phyloP scores from a whole-genome alignment of 768 basidiomycete species.

The Boletus pseudopeckii region DNA sequence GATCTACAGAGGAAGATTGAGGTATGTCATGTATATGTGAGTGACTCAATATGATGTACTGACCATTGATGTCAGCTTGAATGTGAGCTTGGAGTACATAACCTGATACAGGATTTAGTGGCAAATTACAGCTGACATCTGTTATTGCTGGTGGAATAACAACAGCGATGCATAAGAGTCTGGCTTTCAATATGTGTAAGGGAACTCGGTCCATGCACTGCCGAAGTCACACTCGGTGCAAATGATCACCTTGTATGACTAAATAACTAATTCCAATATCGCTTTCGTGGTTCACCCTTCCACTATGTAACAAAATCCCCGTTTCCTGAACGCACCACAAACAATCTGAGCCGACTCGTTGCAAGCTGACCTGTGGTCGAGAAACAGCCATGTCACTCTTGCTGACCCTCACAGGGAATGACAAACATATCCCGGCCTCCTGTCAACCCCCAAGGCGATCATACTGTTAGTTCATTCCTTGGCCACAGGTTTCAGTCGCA shows the following conservation, averaged over 20 bases:
- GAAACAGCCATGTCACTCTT: slow-evolving; percentile 49
- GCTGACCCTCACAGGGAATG: slow-evolving; percentile 41
- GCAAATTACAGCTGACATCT: slow-evolving; percentile 10
- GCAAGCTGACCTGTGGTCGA: slow-evolving; percentile 47
- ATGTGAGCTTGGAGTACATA: slow-evolving; percentile 48
- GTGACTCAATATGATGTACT: neutral
- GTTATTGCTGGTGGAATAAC: neutral
- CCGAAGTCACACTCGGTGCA: slow-evolving; percentile 16
- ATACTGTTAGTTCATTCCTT: slow-evolving; percentile 45
- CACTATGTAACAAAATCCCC: slow-evolving; percentile 24
- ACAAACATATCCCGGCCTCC: slow-evolving; percentile 48
- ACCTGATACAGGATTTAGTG: slow-evolving; percentile 40
- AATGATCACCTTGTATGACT: too few relatives aligned
- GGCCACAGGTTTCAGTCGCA: slow-evolving; percentile 37
- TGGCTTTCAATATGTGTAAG: slow-evolving; percentile 2
- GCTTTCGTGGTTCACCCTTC: too few relatives aligned
- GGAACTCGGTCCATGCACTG: slow-evolving; percentile 33
- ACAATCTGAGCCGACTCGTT: neutral
- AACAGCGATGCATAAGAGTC: neutral
- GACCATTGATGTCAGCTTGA: slow-evolving; percentile 46
- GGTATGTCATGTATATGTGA: slow-evolving; percentile 34
- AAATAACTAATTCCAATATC: too few relatives aligned
- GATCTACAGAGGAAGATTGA: slow-evolving; percentile 49
- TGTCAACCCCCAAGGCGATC: slow-evolving; percentile 40
- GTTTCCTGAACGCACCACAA: neutral